A percentile compares a stretch with the other conserved stretches of the same genome.
These are phyloP conservation scores for Malassezia caprae DNA, from an alignment of 1,284 basidiomycete species.

Conservation along the genomic window DNA sequence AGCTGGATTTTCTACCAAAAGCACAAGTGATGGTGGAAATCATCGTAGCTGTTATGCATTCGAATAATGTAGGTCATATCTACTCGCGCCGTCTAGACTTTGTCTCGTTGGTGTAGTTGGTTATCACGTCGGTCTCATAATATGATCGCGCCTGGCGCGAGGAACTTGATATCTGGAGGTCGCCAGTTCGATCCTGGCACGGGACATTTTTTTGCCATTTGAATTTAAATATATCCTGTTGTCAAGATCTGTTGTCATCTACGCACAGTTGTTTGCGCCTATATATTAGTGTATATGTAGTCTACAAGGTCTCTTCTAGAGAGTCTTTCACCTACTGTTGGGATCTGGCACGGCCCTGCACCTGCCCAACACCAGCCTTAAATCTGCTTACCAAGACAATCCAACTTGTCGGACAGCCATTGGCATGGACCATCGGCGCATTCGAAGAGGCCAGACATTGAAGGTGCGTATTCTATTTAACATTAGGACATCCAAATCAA, in stretches of 20 bases:
- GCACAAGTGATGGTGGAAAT: too few species aligned
- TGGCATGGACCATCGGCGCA: constrained; percentile 16
- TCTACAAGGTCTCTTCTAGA: not conserved
- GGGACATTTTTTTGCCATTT: constrained; percentile 13
- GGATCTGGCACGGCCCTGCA: not conserved
- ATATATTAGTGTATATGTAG: not conserved
- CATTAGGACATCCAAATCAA: not conserved
- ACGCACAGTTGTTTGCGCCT: not conserved
- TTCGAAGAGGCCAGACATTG: constrained; percentile 28
- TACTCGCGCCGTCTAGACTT: not conserved
- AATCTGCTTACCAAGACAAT: not conserved
- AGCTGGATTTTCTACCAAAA: too few species aligned
- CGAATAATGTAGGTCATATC: not conserved
- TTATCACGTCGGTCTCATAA: constrained; percentile 24
- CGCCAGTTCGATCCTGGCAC: constrained; percentile 24
- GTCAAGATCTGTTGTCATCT: too few species aligned
- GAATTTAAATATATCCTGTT: too few species aligned
- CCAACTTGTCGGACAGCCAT: not conserved
- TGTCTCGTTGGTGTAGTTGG: constrained; percentile 23
- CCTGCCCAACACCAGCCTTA: not conserved
- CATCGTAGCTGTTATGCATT: too few species aligned
- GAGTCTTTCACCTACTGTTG: too few species aligned
- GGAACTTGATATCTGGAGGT: constrained; percentile 19
- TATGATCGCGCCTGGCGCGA: constrained; percentile 19
- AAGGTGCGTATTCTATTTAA: constrained; percentile 18